Conservation (phyloP, 768 basidiomycete species). For the Psilocybe tampanensis region DNA sequence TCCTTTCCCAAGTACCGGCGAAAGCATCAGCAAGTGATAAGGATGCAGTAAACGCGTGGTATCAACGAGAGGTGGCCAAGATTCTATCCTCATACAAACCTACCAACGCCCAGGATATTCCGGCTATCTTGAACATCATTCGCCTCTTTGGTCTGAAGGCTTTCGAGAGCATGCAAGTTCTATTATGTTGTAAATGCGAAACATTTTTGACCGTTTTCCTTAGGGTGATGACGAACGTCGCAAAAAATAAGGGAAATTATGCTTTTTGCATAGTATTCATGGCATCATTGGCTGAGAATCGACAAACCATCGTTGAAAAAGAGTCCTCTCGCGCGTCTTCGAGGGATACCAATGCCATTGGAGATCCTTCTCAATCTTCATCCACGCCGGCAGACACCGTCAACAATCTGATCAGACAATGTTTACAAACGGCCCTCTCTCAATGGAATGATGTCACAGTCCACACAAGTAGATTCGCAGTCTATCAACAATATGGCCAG, state of each 20-base stretch:
- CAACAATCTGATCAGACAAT: neutral
- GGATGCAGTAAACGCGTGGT: neutral
- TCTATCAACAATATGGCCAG: no score
- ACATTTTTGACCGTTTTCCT: neutral
- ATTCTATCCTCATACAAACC: conserved; percentile 22
- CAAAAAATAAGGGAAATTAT: conserved; percentile 18
- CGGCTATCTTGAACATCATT: conserved; percentile 24
- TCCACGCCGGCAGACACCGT: neutral
- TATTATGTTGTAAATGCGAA: neutral
- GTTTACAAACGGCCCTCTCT: neutral
- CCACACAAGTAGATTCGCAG: no score
- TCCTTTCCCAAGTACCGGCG: conserved; percentile 19
- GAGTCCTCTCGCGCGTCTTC: neutral
- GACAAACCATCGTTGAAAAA: neutral
- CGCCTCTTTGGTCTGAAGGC: conserved; percentile 16
- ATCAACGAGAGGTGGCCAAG: conserved; percentile 12
- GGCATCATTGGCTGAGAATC: neutral
- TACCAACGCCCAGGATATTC: conserved; percentile 22
- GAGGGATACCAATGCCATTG: neutral
- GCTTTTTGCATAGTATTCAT: conserved; percentile 26
- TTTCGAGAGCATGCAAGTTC: conserved; percentile 25
- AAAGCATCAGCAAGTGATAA: conserved; percentile 14
- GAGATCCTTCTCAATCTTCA: neutral
- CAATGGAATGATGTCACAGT: neutral
- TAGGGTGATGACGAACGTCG: conserved; percentile 27